These are phyloP conservation scores for Ophiognomonia clavigignenti-juglandacearum DNA, from an alignment of 2,329 filamentous ascomycete species.

Conservation along the genomic window DNA sequence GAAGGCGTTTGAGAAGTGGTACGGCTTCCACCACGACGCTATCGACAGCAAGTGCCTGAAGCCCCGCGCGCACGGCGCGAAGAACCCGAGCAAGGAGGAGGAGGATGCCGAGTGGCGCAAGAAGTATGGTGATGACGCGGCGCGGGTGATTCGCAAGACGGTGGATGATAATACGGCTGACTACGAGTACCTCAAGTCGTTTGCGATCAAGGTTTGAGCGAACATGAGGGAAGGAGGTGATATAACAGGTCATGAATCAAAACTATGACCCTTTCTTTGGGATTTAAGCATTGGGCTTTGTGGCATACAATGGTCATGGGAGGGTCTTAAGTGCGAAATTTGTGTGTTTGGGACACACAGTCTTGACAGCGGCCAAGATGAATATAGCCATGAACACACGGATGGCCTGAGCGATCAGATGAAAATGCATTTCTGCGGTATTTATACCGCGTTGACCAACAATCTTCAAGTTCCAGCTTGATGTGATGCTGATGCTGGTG, in stretches of 20 bases:
- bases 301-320: neutral
- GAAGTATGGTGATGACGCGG: constrained; percentile 69
- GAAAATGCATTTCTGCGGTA: constrained; percentile 1
- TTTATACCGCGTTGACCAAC: neutral
- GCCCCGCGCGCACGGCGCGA: constrained; percentile 60
- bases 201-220: constrained; percentile 57
- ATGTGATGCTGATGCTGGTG: neutral
- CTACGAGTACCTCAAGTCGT: constrained; percentile 80
- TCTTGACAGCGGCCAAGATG: constrained; percentile 6
- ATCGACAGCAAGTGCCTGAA: constrained; percentile 75
- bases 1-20: constrained; percentile 90
- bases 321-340: neutral
- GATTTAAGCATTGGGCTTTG: constrained; percentile 4
- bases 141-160: constrained; percentile 63
- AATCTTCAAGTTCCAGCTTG: neutral
- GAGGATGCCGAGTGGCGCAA: constrained; percentile 68
- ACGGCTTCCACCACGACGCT: constrained; percentile 93
- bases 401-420: constrained; percentile 4
- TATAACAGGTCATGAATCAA: constrained; percentile 17
- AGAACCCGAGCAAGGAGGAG: constrained; percentile 55
- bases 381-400: neutral
- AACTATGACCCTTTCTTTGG: too few species aligned
- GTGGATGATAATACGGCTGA: constrained; percentile 68
- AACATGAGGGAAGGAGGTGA: neutral
- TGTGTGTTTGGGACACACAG: constrained; percentile 1